Percentiles rank a stretch among this genome's conserved stretches.
These are phyloP conservation scores for Aspergillus saccharolyticus DNA, from an alignment of 495 filamentous ascomycete genomes.

Conservation along the genomic window DNA sequence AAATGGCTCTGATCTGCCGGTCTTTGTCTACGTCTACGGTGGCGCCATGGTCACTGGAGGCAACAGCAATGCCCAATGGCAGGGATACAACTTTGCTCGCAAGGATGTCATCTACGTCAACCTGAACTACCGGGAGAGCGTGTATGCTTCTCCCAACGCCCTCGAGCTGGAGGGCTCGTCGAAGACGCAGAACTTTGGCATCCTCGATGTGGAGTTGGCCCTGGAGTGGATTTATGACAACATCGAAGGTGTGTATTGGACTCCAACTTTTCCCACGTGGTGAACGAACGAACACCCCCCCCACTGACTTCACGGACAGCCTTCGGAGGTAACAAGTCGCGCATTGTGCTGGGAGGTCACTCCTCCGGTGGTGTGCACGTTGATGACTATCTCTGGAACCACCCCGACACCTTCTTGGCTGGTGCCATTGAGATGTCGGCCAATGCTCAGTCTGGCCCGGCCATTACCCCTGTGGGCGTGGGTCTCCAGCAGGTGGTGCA, in stretches of 20 bases:
- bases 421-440: slow-evolving; percentile 28
- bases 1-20: slow-evolving; percentile 16
- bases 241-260: slow-evolving; percentile 19
- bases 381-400: slow-evolving; percentile 28
- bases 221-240: slow-evolving; percentile 25
- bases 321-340: slow-evolving; percentile 24
- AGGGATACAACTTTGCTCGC: slow-evolving; percentile 25
- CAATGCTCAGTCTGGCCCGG: slow-evolving; percentile 24
- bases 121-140: slow-evolving; percentile 27
- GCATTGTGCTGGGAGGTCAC: slow-evolving; percentile 25
- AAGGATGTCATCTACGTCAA: slow-evolving; percentile 29
- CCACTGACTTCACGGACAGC: slow-evolving; percentile 8
- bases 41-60: slow-evolving; percentile 25
- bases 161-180: slow-evolving; percentile 23
- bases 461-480: slow-evolving; percentile 16
- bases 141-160: slow-evolving; percentile 24
- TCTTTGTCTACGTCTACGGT: slow-evolving; percentile 28
- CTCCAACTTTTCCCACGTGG: not conserved
- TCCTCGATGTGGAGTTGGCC: slow-evolving; percentile 24
- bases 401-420: slow-evolving; percentile 24
- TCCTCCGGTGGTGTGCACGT: slow-evolving; percentile 24
- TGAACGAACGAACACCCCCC: too few species aligned
- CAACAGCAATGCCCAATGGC: slow-evolving; percentile 23
- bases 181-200: slow-evolving; percentile 27
- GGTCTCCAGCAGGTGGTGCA: slow-evolving; percentile 19